Evolutionary conservation across 192 early-diverging fungal genomes (phyloP), one percentile per base, ranked within the genome.

Genomic region (Rhizophlyctis rosea): DNA sequence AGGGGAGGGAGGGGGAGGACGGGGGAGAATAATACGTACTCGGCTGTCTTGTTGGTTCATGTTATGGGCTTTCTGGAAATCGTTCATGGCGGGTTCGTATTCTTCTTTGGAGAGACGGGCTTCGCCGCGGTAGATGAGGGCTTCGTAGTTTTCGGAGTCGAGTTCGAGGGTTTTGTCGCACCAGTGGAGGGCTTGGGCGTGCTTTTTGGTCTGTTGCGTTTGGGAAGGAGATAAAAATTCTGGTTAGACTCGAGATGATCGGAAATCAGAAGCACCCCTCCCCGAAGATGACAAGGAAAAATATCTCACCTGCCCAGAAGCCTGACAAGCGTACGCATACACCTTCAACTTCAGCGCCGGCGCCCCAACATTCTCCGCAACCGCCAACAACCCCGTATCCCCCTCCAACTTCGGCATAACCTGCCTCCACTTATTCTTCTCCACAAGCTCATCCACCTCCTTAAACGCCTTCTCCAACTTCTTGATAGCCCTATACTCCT

Each of bases 1-100:
- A 78, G 34, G 77, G 74, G 47, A 78, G 68, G 5, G 75, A 65
- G 39, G 91, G 82, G 63, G 90, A 79, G n/a, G n/a, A n/a, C n/a
- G n/a, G n/a, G n/a, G n/a, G n/a, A n/a, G n/a, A n/a, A n/a, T n/a
- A n/a, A n/a, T n/a, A n/a, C n/a, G n/a, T n/a, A n/a, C n/a, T n/a
- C n/a, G n/a, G n/a, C n/a, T n/a, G n/a, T n/a, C n/a, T n/a, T n/a
- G n/a, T n/a, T n/a, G n/a, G n/a, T n/a, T n/a, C n/a, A n/a, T n/a
- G n/a, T n/a, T n/a, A n/a, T n/a, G n/a, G 4, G 93, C 92, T 50
- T 78, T 76, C 48, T 77, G 74, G 51, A 90, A 81, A 56, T 92
- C 91, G 29, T 64, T 58, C 57, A 91, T 73, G 14, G 96, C 94
- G 48, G 53, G 44, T 1, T 95, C 91, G 71, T 81, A 91, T 28